Base-by-base conservation (phyloP, 1,284 basidiomycete species). In the Rhodofomes roseus region DNA sequence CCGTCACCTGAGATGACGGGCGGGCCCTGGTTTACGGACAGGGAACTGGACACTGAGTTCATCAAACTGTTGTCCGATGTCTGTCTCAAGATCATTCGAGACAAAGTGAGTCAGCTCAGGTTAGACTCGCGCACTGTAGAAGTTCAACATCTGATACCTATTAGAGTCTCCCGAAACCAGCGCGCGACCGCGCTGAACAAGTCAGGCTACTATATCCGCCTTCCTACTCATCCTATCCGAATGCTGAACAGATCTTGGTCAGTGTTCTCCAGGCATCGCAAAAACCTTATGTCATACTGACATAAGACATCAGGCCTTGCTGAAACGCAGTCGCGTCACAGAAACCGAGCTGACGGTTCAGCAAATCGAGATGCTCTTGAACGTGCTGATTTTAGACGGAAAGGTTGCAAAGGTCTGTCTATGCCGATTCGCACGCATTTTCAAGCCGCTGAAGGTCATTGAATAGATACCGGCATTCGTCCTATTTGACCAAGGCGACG, bases 11-110 rank as follows among this genome's bases (percentile, higher is more conserved):
- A 94, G 62, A 77, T 97, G 59, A 95, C 93, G 0, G 95, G 95
- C 43, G 95, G 6, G 95, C 96, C 70, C 95, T 36, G 34, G 34
- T 36, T 36, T 36, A 36, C 34, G 6, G 34, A 36, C 34, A n/a
- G 94, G 71, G 95, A 96, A 71, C 84, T 96, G 22, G 95, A 97
- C 73, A 90, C 87, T 0, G 93, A 93, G 67, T 95, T 96, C 69
- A 95, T 97, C 70, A 87, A 90, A 64, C 83, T 89, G 58, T 77
- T 97, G 29, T 88, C 34, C 34, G 34, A 36, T 36, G 34, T 36
- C 34, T 36, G 34, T 36, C 34, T 36, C 34, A 36, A 36, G 6
- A 36, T 36, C 34, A 36, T 36, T 12, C 34, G 34, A 36, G 34
- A 36, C 34, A 36, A 12, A 84, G 58, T 84, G 83, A 65, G 87